phyloP scores from a whole-genome alignment of 192 early-diverging fungal genomes.

The Oehlia diaphana region DNA sequence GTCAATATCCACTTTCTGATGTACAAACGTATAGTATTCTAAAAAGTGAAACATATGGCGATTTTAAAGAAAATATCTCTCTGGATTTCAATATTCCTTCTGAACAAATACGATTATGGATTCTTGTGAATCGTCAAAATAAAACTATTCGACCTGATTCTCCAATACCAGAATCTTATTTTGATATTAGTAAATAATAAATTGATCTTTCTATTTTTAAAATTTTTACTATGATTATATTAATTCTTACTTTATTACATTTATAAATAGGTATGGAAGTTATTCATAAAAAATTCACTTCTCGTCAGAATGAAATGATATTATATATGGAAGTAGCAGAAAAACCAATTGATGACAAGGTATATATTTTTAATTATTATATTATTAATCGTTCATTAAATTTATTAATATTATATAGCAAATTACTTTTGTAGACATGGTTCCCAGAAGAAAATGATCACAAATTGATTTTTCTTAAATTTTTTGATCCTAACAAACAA shows the following conservation, averaged over 20 bases:
- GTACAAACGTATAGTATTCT: constrained; percentile 45
- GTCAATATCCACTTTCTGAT: background rate
- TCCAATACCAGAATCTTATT: constrained; percentile 55
- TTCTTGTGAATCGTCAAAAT: constrained; percentile 86
- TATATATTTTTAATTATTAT: constrained; percentile 10
- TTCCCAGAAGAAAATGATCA: constrained; percentile 23
- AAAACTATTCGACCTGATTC: constrained; percentile 84
- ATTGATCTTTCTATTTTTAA: background rate
- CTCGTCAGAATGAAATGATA: constrained; percentile 37
- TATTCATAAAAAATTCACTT: constrained; percentile 36
- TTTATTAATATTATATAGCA: background rate
- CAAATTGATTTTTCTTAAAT: constrained; percentile 83
- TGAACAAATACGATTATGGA: constrained; percentile 79
- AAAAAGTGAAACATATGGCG: constrained; percentile 57
- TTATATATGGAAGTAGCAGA: constrained; percentile 42
- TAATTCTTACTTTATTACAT: no score
- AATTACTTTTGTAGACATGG: background rate
- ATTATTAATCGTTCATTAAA: background rate
- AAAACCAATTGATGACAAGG: constrained; percentile 31
- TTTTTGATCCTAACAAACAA: constrained; percentile 67
- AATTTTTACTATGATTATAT: background rate
- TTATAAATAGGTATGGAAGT: constrained; percentile 39
- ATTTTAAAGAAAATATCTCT: constrained; percentile 56
- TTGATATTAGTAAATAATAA: constrained; percentile 41
- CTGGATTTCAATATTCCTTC: constrained; percentile 43